Percentiles rank a stretch among this genome's conserved stretches.
phyloP scores from a whole-genome alignment of 495 filamentous ascomycete species.

The Talaromyces thailandensis region DNA sequence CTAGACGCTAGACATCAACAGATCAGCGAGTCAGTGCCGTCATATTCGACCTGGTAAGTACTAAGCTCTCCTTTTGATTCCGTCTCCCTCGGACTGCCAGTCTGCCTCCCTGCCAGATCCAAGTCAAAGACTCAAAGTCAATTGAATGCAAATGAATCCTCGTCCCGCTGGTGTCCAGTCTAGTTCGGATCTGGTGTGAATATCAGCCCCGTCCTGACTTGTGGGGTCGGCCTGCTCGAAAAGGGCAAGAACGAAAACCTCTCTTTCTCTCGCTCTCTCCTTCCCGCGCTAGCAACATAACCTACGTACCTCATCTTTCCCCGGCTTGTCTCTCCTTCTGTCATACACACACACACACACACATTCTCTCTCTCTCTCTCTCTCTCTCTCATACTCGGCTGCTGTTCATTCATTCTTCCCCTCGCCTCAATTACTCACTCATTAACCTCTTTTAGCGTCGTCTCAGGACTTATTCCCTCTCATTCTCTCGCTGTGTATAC shows the following conservation, averaged over 20 bases:
- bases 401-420: no score
- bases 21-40: not conserved
- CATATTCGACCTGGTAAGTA: not conserved
- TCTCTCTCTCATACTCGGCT: not conserved
- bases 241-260: not conserved
- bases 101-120: not conserved
- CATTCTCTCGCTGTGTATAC: not conserved
- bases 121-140: not conserved
- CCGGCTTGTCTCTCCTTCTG: not conserved
- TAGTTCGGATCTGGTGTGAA: not conserved
- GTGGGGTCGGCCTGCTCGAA: not conserved
- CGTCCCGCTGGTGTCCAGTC: not conserved
- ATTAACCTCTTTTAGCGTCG: not conserved
- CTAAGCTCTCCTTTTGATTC: not conserved
- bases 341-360: no score
- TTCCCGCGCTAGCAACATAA: not conserved
- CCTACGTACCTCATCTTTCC: not conserved
- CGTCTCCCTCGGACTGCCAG: not conserved
- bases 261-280: not conserved
- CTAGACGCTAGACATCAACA: not conserved
- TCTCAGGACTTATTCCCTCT: not conserved
- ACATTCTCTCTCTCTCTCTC: conserved; percentile 6
- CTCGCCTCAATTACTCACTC: not conserved
- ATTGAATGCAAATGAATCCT: not conserved
- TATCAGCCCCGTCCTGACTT: not conserved